phyloP scores from a whole-genome alignment of 176 grass and related monocot species.

The Phyllostachys edulis region DNA sequence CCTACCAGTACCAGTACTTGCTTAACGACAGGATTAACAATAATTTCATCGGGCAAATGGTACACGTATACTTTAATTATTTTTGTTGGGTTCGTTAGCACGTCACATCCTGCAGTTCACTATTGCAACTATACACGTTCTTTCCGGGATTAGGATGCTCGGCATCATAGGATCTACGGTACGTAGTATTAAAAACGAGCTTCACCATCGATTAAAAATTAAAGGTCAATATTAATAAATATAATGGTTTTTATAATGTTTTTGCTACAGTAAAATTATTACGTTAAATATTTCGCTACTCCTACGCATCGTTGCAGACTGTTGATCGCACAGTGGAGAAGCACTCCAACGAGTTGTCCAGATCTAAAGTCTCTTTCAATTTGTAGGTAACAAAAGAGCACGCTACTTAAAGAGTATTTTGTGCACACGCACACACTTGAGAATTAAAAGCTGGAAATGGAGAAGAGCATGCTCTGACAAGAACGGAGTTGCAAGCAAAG shows the following conservation, averaged over 20 bases:
- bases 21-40: not conserved
- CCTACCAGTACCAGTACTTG: not conserved
- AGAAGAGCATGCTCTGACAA: not conserved
- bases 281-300: too few species aligned
- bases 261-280: too few species aligned
- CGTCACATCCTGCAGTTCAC: not conserved
- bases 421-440: not conserved
- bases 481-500: too few species aligned
- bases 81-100: not conserved
- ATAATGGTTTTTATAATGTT: too few species aligned
- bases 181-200: too few species aligned
- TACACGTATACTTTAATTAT: too few species aligned
- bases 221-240: too few species aligned
- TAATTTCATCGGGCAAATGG: not conserved
- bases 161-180: too few species aligned
- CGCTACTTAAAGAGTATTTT: not conserved
- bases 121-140: not conserved
- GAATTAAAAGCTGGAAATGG: not conserved
- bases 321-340: too few species aligned
- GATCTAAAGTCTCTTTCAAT: not conserved
- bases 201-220: too few species aligned
- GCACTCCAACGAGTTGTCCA: not conserved
- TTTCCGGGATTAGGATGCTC: not conserved
- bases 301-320: too few species aligned
- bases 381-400: not conserved